Conservation (phyloP, 73 alveolate species). For the Halteria grandinella region DNA sequence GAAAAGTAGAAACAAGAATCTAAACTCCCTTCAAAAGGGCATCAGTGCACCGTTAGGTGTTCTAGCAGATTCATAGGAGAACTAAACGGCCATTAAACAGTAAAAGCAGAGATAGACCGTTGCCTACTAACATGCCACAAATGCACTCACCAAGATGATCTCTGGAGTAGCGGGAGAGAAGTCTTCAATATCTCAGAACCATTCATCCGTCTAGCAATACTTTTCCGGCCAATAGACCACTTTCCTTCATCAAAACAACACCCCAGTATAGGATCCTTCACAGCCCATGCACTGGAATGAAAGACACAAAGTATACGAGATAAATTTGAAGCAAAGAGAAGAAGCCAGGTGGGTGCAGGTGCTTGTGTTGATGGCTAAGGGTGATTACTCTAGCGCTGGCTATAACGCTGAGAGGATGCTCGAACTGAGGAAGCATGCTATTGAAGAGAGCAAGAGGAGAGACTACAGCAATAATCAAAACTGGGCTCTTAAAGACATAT, state of each 20-base stretch:
- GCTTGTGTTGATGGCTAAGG: constrained; percentile 7
- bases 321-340: constrained; percentile 23
- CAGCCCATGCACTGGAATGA: constrained; percentile 26
- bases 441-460: constrained; percentile 12
- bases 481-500: constrained; percentile 14
- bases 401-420: constrained; percentile 27
- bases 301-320: constrained; percentile 14
- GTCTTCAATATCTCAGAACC: too few relatives aligned
- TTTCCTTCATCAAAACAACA: constrained; percentile 21
- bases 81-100: not conserved
- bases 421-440: constrained; percentile 9
- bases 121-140: not conserved
- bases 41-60: not conserved
- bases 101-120: constrained; percentile 1
- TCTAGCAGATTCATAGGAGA: not conserved
- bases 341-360: constrained; percentile 33
- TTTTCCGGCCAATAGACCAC: too few relatives aligned
- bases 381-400: constrained; percentile 17
- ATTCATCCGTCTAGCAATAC: too few relatives aligned
- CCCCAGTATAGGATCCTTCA: not conserved
- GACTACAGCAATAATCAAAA: not conserved
- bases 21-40: not conserved
- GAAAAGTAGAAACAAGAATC: not conserved
- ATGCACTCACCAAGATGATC: not conserved
- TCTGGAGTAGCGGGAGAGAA: not conserved